phyloP scores from a whole-genome alignment of 345 rosid species.

The Pistacia vera region DNA sequence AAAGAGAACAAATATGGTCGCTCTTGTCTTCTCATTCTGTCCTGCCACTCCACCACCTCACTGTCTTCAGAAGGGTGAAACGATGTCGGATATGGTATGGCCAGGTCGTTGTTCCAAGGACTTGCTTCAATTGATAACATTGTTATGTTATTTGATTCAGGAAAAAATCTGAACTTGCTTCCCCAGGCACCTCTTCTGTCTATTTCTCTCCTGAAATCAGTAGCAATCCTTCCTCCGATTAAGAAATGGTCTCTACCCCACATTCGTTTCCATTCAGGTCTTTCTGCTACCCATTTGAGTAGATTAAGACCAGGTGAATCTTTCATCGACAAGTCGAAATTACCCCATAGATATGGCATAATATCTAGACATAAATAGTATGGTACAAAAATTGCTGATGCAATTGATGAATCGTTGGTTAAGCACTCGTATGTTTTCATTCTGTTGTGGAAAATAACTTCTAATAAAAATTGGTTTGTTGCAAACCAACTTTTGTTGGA shows the following conservation, averaged over 20 bases:
- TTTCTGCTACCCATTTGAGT: constrained; percentile 43
- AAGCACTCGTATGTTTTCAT: constrained; percentile 58
- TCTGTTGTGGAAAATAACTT: constrained; percentile 56
- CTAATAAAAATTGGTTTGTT: constrained; percentile 65
- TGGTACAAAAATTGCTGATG: constrained; percentile 61
- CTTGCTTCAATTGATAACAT: constrained; percentile 62
- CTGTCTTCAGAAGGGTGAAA: constrained; percentile 50
- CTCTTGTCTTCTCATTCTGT: constrained; percentile 33
- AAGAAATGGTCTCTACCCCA: constrained; percentile 64
- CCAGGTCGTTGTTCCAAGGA: constrained; percentile 61
- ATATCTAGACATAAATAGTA: constrained; percentile 69
- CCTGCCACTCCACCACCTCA: constrained; percentile 54
- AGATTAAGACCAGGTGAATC: constrained; percentile 46
- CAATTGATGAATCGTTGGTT: constrained; percentile 51
- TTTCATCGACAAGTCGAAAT: constrained; percentile 38
- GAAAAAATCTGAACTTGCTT: constrained; percentile 60
- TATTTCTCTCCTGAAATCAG: constrained; percentile 60
- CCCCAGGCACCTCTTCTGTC: constrained; percentile 61
- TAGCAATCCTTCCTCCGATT: constrained; percentile 60
- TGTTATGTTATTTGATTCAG: constrained; percentile 54
- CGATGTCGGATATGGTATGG: constrained; percentile 60
- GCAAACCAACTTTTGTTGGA: constrained; percentile 46
- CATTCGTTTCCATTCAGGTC: constrained; percentile 54
- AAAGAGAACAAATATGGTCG: constrained; percentile 53
- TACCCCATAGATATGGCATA: constrained; percentile 54